Conservation (phyloP, 192 early-diverging fungal species). For the Allomyces macrogynus region DNA sequence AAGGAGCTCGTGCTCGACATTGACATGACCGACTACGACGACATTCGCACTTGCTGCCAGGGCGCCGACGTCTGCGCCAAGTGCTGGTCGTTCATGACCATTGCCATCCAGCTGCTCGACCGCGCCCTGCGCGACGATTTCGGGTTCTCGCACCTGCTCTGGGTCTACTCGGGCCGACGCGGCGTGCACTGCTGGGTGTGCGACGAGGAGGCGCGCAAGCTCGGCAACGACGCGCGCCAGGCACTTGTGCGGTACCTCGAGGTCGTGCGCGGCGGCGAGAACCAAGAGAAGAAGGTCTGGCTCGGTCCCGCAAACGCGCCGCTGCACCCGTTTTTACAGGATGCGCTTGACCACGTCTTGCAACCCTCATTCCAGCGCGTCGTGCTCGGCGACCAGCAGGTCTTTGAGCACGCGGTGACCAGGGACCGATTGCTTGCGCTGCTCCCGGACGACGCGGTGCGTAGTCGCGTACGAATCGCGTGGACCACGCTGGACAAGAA, state of each 20-base stretch:
- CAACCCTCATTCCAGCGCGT: background rate
- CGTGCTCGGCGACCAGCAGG: background rate
- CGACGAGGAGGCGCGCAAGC: slow-evolving; percentile 61
- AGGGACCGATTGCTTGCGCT: background rate
- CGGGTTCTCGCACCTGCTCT: slow-evolving; percentile 78
- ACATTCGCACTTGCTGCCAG: slow-evolving; percentile 80
- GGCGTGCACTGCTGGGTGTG: slow-evolving; percentile 98
- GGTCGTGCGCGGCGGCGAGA: slow-evolving; percentile 13
- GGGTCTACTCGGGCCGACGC: slow-evolving; percentile 91
- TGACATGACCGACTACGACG: slow-evolving; percentile 99
- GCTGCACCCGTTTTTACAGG: background rate
- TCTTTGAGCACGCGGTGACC: background rate
- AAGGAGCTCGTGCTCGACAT: slow-evolving; percentile 97
- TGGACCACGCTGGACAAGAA: too few relatives aligned
- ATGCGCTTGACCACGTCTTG: background rate
- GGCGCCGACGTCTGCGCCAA: slow-evolving; percentile 68
- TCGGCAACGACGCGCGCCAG: slow-evolving; percentile 55
- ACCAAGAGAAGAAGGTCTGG: too few relatives aligned
- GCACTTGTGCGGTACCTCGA: slow-evolving; percentile 70
- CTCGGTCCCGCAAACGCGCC: too few relatives aligned
- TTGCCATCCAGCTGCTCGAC: slow-evolving; percentile 76
- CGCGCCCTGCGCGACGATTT: slow-evolving; percentile 70
- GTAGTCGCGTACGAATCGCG: background rate
- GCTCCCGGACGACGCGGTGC: slow-evolving; percentile 11
- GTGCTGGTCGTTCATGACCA: slow-evolving; percentile 89